Percentiles rank a stretch among this genome's conserved stretches.
These are phyloP conservation scores for Rhynchosporium graminicola DNA, from an alignment of 2,329 filamentous ascomycete genomes.

Conservation along the genomic window DNA sequence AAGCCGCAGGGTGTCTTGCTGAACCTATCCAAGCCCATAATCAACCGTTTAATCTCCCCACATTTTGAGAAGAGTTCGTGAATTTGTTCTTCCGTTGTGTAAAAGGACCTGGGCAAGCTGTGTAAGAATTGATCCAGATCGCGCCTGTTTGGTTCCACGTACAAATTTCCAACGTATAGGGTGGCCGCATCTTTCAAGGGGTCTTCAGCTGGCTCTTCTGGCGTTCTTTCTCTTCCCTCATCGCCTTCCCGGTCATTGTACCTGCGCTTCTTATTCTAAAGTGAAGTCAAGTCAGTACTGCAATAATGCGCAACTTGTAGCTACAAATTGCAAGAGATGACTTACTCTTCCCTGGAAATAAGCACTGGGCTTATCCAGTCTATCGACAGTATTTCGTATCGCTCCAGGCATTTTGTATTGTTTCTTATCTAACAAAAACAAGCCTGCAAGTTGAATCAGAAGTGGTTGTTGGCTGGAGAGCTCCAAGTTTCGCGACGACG, in stretches of 20 bases:
- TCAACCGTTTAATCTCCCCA: slow-evolving; percentile 94
- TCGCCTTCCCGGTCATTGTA: slow-evolving; percentile 60
- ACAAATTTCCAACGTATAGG: slow-evolving; percentile 96
- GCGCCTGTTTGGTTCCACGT: slow-evolving; percentile 42
- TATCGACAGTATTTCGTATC: slow-evolving; percentile 74
- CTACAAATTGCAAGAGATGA: slow-evolving; percentile 17
- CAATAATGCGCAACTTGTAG: slow-evolving; percentile 20
- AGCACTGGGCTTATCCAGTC: slow-evolving; percentile 90
- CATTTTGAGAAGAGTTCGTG: slow-evolving; percentile 96
- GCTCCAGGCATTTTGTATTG: slow-evolving; percentile 39
- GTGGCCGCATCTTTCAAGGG: slow-evolving; percentile 86
- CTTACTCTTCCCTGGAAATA: slow-evolving; percentile 84
- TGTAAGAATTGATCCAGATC: slow-evolving; percentile 20
- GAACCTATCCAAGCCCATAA: slow-evolving; percentile 97
- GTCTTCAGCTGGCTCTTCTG: slow-evolving; percentile 65
- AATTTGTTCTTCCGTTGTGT: slow-evolving; percentile 98
- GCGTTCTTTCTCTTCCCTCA: slow-evolving; percentile 47
- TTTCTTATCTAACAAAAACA: slow-evolving; percentile 15
- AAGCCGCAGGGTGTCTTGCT: slow-evolving; percentile 98
- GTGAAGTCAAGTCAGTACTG: slow-evolving; percentile 27
- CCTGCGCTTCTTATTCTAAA: slow-evolving; percentile 55
- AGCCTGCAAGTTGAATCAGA: slow-evolving; percentile 10
- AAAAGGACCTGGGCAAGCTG: slow-evolving; percentile 69
- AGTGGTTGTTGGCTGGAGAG: slow-evolving; percentile 5
- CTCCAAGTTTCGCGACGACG: slow-evolving; percentile 22